Conservation (phyloP, 2,329 filamentous ascomycete genomes). For the Hypoxylon sp. region DNA sequence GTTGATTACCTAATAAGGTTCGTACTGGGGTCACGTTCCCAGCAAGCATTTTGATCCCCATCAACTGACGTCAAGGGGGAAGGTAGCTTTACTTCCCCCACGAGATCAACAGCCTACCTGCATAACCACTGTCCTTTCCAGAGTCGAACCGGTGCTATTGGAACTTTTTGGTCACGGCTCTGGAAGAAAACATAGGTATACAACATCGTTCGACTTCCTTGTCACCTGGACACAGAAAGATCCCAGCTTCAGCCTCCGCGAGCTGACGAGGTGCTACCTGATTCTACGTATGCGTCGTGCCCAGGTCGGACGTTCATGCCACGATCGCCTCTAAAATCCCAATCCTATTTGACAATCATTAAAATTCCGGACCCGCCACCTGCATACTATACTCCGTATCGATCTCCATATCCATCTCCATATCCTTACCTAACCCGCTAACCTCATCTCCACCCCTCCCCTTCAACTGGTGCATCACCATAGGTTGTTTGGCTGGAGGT, state of each 20-base stretch:
- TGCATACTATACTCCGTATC: conserved; percentile 18
- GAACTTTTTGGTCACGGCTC: conserved; percentile 15
- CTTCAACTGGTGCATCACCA: conserved; percentile 6
- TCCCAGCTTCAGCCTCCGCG: conserved; percentile 22
- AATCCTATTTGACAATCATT: conserved; percentile 29
- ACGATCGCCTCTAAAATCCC: conserved; percentile 27
- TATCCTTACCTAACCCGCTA: conserved; percentile 5
- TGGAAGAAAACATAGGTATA: conserved; percentile 20
- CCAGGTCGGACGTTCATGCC: conserved; percentile 21
- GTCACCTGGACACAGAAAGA: conserved; percentile 34
- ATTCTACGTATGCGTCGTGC: neutral
- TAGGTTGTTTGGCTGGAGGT: conserved; percentile 12
- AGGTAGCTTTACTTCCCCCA: conserved; percentile 24
- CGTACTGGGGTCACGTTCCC: conserved; percentile 25
- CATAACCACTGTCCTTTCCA: conserved; percentile 17
- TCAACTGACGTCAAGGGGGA: conserved; percentile 33
- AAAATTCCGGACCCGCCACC: conserved; percentile 17
- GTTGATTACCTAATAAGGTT: conserved; percentile 8
- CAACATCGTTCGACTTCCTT: conserved; percentile 33
- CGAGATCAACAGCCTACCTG: conserved; percentile 20
- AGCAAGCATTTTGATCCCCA: conserved; percentile 11
- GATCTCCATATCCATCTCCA: conserved; percentile 8
- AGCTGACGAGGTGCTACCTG: conserved; percentile 25
- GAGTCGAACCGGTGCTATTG: neutral
- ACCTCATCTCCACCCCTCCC: conserved; percentile 7